Conservation (phyloP, 1,284 basidiomycete genomes). For the Anthracocystis panici-leucophaei region DNA sequence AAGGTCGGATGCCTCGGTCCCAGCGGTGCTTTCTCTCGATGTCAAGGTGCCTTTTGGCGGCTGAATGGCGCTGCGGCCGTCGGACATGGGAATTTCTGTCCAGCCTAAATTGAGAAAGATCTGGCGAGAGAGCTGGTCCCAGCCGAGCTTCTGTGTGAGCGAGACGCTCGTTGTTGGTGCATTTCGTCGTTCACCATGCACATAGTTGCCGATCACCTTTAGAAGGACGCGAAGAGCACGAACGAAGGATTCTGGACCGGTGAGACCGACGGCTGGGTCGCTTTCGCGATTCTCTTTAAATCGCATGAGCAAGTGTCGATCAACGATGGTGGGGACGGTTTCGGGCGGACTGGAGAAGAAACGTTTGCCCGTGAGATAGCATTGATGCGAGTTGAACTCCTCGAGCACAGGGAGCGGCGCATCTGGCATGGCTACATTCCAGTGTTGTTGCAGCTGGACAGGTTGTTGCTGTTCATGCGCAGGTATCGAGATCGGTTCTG, state of each 20-base stretch:
- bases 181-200: conserved; percentile 47
- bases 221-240: conserved; percentile 40
- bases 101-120: conserved; percentile 45
- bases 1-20: too few species aligned
- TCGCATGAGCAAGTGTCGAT: conserved; percentile 25
- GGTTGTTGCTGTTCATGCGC: conserved; percentile 23
- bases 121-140: conserved; percentile 32
- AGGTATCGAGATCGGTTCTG: conserved; percentile 27
- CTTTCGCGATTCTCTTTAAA: conserved; percentile 38
- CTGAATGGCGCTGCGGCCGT: conserved; percentile 33
- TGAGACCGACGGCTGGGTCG: conserved; percentile 38
- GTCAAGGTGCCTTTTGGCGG: conserved; percentile 5
- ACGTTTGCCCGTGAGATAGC: conserved; percentile 35
- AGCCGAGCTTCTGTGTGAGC: conserved; percentile 47
- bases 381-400: conserved; percentile 45
- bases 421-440: conserved; percentile 12
- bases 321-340: conserved; percentile 35
- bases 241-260: conserved; percentile 38
- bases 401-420: conserved; percentile 23
- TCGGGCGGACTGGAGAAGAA: conserved; percentile 45
- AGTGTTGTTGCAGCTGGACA: conserved; percentile 23
- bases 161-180: conserved; percentile 30
- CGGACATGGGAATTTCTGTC: conserved; percentile 27
- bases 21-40: background rate
- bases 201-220: conserved; percentile 44